Evolutionary conservation across 2,329 filamentous ascomycete species (phyloP), one percentile per base, ranked within the genome.

Genomic region (Aspergillus sergii): DNA sequence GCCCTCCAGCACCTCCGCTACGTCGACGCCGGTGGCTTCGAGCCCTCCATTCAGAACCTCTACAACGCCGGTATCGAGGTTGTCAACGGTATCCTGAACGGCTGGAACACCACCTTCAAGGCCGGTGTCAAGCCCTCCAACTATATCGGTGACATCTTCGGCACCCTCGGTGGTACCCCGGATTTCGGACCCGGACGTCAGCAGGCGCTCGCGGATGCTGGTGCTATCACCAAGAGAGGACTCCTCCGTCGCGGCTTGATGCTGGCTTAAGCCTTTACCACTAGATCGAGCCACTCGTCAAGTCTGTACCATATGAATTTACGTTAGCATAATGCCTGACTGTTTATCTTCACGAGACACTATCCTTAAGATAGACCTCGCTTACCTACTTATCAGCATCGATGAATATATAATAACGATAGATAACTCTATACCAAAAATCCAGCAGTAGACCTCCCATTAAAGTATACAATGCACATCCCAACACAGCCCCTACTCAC

Each of bases 61-160:
- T 92, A 86, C 75, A 77, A 82, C 6, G 89, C 88, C 0, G 90
- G 90, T 1, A 81, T 89, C 4, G 80, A 87, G 70, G 87, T 93
- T 34, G 83, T 91, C 14, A 79, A 84, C 66, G 89, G 88, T 1
- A 89, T 93, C 61, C 63, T 91, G 14, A 62, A 74, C 0, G 82
- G 79, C 4, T 93, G 90, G 90, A 78, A 88, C 46, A 73, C 73
- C 16, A 87, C 79, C 0, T 92, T 88, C 68, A 76, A 80, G 41
- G 66, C 72, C 1, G 90, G 90, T 3, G 76, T 92, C 45, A 73
- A 79, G 64, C 78, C 89, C 0, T 78, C 73, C 1, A 91, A 91
- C 70, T 92, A 92, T 69, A 78, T 92, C 43, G 89, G 89, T 7
- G 89, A 91, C 71, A 88, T 92, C 59, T 89, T 91, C 67, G 90